Conservation (phyloP, 2,329 filamentous ascomycete genomes). For the Hypomyces rosellus region DNA sequence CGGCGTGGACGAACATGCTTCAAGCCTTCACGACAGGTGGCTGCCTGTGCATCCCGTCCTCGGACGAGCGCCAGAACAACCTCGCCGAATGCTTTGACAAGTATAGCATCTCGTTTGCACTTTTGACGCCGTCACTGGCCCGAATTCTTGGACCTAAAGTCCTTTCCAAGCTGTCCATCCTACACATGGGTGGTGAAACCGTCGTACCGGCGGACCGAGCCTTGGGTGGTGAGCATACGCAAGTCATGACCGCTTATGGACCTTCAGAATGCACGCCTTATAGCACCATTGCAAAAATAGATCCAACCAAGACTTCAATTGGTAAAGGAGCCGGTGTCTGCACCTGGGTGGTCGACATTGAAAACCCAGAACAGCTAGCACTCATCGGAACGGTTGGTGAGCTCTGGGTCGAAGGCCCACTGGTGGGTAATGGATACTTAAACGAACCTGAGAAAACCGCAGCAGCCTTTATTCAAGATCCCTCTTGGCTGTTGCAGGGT, state of each 20-base stretch:
- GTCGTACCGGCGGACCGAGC: background rate
- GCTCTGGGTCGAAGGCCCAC: background rate
- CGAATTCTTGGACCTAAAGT: constrained; percentile 6
- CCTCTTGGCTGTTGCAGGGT: background rate
- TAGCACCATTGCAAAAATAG: no score
- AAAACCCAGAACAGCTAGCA: background rate
- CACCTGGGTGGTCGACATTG: background rate
- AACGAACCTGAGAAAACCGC: background rate
- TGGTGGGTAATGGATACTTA: background rate
- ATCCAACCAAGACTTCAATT: background rate
- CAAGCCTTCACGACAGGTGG: constrained; percentile 9
- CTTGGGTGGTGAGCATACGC: background rate
- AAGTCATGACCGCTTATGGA: background rate
- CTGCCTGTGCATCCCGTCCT: constrained; percentile 17
- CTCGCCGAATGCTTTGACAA: constrained; percentile 5
- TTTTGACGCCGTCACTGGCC: constrained; percentile 10
- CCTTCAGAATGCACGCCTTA: background rate
- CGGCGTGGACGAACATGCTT: no score
- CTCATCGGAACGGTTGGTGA: background rate
- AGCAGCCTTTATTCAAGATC: background rate
- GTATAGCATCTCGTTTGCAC: background rate
- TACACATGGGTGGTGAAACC: constrained; percentile 14
- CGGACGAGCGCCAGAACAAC: constrained; percentile 11
- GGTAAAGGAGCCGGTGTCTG: background rate
- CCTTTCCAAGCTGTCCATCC: constrained; percentile 5